Evolutionary conservation across 768 basidiomycete genomes (phyloP).

Genomic region (Hypholoma fasciculare): DNA sequence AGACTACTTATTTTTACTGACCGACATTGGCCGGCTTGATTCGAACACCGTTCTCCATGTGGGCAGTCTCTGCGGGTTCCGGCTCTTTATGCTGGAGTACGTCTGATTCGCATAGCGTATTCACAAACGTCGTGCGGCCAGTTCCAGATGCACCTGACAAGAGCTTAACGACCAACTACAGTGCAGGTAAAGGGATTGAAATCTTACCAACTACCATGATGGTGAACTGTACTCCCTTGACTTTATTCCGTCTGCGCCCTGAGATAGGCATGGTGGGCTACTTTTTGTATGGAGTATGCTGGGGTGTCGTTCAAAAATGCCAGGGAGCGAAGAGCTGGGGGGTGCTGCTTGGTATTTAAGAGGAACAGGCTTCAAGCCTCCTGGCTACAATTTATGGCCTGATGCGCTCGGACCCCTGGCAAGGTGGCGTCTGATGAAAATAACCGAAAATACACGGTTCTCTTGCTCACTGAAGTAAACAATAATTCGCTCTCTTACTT

Average conservation of each 20-base stretch:
- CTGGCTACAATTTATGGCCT: slow-evolving; percentile 8
- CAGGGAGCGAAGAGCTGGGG: slow-evolving; percentile 8
- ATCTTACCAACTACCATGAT: slow-evolving; percentile 84
- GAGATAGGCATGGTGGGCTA: slow-evolving; percentile 41
- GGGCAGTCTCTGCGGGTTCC: slow-evolving; percentile 68
- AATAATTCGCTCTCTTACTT: no score
- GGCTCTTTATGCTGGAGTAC: slow-evolving; percentile 69
- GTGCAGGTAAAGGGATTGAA: slow-evolving; percentile 12
- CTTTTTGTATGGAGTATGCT: not conserved
- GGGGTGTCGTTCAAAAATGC: not conserved
- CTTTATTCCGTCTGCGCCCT: slow-evolving; percentile 68
- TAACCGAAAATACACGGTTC: slow-evolving; percentile 10
- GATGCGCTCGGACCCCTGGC: slow-evolving; percentile 24
- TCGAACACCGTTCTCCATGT: slow-evolving; percentile 72
- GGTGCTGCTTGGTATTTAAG: slow-evolving; percentile 11
- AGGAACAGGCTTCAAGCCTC: slow-evolving; percentile 18
- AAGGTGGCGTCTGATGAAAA: slow-evolving; percentile 15
- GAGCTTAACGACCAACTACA: not conserved
- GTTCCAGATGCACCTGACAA: slow-evolving; percentile 80
- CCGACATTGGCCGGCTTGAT: slow-evolving; percentile 85
- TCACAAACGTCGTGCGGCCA: slow-evolving; percentile 88
- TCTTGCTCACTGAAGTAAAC: no score
- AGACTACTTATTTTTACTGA: slow-evolving; percentile 31
- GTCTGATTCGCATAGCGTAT: slow-evolving; percentile 84
- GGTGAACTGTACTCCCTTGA: slow-evolving; percentile 90